These are phyloP conservation scores for Xylariaceae sp. DNA, from an alignment of 2,329 filamentous ascomycete genomes.

Conservation along the genomic window DNA sequence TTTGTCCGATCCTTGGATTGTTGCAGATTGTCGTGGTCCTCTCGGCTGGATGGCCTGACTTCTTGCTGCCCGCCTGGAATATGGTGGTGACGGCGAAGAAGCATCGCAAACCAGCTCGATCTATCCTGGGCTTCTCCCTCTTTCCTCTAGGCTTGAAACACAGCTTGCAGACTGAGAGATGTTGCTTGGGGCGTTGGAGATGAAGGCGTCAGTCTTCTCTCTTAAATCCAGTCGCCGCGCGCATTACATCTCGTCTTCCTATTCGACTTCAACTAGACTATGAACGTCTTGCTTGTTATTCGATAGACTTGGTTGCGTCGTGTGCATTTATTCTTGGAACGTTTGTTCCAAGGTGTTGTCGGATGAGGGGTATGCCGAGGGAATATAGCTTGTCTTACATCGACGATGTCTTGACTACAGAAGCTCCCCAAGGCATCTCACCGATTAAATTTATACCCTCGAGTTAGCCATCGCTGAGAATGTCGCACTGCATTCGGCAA, in stretches of 20 bases:
- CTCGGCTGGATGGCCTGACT: constrained; percentile 60
- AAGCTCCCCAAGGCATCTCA: constrained; percentile 46
- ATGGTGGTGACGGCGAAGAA: constrained; percentile 23
- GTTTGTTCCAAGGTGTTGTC: constrained; percentile 63
- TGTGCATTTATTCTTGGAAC: constrained; percentile 42
- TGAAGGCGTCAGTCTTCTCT: constrained; percentile 65
- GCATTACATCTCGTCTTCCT: constrained; percentile 24
- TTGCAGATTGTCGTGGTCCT: constrained; percentile 77
- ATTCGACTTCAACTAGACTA: constrained; percentile 1
- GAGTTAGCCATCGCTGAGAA: constrained; percentile 87
- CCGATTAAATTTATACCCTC: constrained; percentile 72
- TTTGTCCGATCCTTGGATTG: constrained; percentile 48
- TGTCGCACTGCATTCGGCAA: constrained; percentile 83
- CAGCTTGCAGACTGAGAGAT: constrained; percentile 53
- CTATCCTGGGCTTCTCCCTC: constrained; percentile 61
- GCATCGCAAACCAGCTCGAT: constrained; percentile 69
- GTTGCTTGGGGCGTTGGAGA: constrained; percentile 69
- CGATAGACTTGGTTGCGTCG: constrained; percentile 31
- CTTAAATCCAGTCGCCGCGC: constrained; percentile 67
- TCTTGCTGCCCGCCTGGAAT: constrained; percentile 32
- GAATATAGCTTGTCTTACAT: constrained; percentile 6
- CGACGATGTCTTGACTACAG: constrained; percentile 1
- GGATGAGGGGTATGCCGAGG: constrained; percentile 54
- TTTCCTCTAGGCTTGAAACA: constrained; percentile 41
- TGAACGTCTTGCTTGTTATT: background rate